Conservation (phyloP, 306 rosid species). For the Quercus alba region DNA sequence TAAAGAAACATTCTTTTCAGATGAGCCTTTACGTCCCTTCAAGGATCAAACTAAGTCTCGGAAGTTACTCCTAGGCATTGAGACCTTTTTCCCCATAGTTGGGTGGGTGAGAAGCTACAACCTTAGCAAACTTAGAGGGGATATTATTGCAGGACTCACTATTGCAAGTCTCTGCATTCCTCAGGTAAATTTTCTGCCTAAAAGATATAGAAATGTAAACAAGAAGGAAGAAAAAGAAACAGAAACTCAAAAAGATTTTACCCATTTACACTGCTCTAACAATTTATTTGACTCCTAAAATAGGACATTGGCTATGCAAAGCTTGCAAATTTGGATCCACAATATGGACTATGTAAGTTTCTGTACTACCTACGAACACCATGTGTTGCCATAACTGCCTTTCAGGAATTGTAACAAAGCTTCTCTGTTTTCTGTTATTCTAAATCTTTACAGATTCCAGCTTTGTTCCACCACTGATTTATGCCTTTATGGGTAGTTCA, state of each 20-base stretch:
- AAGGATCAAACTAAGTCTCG: constrained; percentile 68
- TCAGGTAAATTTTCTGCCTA: constrained; percentile 55
- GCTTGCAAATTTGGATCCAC: constrained; percentile 86
- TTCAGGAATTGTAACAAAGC: constrained; percentile 23
- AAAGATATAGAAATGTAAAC: not conserved
- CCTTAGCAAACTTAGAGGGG: constrained; percentile 71
- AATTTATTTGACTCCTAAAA: constrained; percentile 21
- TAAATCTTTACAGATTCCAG: constrained; percentile 64
- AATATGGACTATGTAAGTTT: constrained; percentile 85
- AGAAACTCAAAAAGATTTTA: not conserved
- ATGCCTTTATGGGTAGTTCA: constrained; percentile 95
- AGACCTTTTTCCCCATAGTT: constrained; percentile 79
- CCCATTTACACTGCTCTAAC: constrained; percentile 20
- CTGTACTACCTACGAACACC: not conserved
- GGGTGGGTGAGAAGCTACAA: constrained; percentile 74
- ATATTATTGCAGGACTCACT: constrained; percentile 79
- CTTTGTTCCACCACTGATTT: constrained; percentile 91
- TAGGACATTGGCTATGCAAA: constrained; percentile 92
- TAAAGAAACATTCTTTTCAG: constrained; percentile 84
- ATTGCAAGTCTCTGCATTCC: constrained; percentile 99
- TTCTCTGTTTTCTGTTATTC: constrained; percentile 5
- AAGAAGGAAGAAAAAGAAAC: not conserved
- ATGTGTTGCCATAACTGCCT: not conserved
- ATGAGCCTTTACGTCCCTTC: constrained; percentile 83
- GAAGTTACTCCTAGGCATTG: constrained; percentile 63